Percentiles rank a stretch among this genome's conserved stretches.
These are phyloP conservation scores for Botrytis pseudocinerea DNA, from an alignment of 2,329 filamentous ascomycete genomes.

Conservation along the genomic window DNA sequence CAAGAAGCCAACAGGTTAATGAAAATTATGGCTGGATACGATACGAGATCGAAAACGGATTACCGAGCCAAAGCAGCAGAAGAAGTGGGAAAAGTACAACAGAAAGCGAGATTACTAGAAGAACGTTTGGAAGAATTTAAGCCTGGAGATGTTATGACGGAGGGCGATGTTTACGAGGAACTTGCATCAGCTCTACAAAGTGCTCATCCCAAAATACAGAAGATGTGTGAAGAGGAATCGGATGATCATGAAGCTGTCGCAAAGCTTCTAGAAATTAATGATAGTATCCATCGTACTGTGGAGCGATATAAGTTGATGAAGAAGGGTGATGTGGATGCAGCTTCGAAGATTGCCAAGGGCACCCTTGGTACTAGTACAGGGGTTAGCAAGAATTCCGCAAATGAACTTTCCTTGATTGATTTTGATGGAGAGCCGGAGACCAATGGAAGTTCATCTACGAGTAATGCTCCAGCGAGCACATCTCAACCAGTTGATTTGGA, in stretches of 20 bases:
- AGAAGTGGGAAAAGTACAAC: slow-evolving; percentile 91
- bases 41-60: slow-evolving; percentile 93
- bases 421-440: slow-evolving; percentile 68
- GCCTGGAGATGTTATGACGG: slow-evolving; percentile 73
- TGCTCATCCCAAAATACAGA: slow-evolving; percentile 97
- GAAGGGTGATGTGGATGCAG: slow-evolving; percentile 85
- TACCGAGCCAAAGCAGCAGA: slow-evolving; percentile 97
- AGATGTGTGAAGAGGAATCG: slow-evolving; percentile 98
- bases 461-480: slow-evolving; percentile 41
- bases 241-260: slow-evolving; percentile 95
- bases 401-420: slow-evolving; percentile 91
- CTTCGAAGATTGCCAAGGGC: slow-evolving; percentile 79
- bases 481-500: slow-evolving; percentile 66
- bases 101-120: slow-evolving; percentile 88
- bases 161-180: slow-evolving; percentile 74
- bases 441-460: slow-evolving; percentile 52
- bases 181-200: slow-evolving; percentile 85
- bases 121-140: slow-evolving; percentile 87
- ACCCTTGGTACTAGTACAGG: slow-evolving; percentile 69
- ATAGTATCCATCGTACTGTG: slow-evolving; percentile 96
- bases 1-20: slow-evolving; percentile 97
- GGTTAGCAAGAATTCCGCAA: slow-evolving; percentile 63
- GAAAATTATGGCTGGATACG: slow-evolving; percentile 99
- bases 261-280: slow-evolving; percentile 95
- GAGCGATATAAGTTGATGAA: slow-evolving; percentile 95